A percentile compares a stretch with the other conserved stretches of the same genome.
Evolutionary conservation across 257 asterid genomes (phyloP).

Genomic region (Ligustrum vulgare): DNA sequence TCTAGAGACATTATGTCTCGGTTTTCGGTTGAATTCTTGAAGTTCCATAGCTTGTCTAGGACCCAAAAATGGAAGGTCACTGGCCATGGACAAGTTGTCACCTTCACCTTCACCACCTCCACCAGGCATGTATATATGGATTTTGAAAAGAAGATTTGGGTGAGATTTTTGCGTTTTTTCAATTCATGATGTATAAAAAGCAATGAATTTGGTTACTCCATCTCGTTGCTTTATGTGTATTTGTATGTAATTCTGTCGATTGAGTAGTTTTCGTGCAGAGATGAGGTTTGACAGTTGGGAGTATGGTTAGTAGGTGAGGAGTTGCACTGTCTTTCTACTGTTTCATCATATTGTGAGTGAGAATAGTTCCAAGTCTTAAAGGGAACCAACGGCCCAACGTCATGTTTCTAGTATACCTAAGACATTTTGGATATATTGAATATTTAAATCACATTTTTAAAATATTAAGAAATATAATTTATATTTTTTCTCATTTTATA

Average conservation of each 20-base stretch:
- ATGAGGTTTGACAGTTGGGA: constrained; percentile 36
- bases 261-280: constrained; percentile 51
- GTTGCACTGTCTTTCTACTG: constrained; percentile 61
- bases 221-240: not conserved
- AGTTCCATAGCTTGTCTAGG: constrained; percentile 65
- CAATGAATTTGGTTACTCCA: not conserved
- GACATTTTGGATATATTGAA: not conserved
- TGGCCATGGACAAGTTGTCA: constrained; percentile 47
- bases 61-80: constrained; percentile 69
- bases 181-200: not conserved
- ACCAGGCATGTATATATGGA: constrained; percentile 12
- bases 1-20: constrained; percentile 43
- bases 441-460: not conserved
- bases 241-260: constrained; percentile 7
- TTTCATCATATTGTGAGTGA: not conserved
- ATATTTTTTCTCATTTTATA: not conserved
- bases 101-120: not conserved
- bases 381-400: constrained; percentile 13
- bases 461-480: constrained; percentile 7
- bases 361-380: not conserved
- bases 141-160: not conserved
- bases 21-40: constrained; percentile 45
- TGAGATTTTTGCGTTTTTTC: not conserved
- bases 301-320: constrained; percentile 64
- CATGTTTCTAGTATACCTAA: constrained; percentile 3